phyloP scores from a whole-genome alignment of 345 rosid genomes.

The Brassica cretica region DNA sequence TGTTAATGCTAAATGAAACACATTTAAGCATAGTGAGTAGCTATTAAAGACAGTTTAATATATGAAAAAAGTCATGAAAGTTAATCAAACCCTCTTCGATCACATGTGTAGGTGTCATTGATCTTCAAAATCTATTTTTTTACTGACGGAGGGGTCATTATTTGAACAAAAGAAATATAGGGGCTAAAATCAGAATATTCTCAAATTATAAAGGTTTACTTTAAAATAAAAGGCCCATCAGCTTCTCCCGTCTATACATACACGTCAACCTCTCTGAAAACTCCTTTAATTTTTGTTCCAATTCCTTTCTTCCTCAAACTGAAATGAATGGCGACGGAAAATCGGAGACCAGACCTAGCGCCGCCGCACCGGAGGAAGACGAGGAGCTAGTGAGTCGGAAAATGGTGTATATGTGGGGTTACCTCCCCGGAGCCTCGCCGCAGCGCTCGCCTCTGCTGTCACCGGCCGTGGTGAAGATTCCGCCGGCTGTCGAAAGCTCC shows the following conservation, averaged over 20 bases:
- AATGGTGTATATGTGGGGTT: conserved; percentile 85
- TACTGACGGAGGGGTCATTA: too few relatives aligned
- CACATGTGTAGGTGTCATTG: too few relatives aligned
- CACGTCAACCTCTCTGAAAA: conserved; percentile 29
- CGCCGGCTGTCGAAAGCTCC: conserved; percentile 39
- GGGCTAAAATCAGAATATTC: not conserved
- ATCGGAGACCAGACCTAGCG: conserved; percentile 33
- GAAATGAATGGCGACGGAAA: conserved; percentile 62
- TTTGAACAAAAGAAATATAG: too few relatives aligned
- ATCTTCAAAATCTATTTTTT: too few relatives aligned
- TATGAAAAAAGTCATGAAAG: too few relatives aligned
- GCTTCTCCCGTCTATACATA: conserved; percentile 29
- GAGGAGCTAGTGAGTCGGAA: conserved; percentile 38
- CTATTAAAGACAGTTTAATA: too few relatives aligned
- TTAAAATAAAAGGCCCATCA: conserved; percentile 1
- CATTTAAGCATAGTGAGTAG: too few relatives aligned
- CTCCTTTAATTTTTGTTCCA: not conserved
- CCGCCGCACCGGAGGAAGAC: conserved; percentile 25
- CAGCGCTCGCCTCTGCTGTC: conserved; percentile 77
- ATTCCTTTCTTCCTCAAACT: conserved; percentile 4
- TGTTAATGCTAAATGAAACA: too few relatives aligned
- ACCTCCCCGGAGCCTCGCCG: conserved; percentile 91
- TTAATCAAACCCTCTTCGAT: too few relatives aligned
- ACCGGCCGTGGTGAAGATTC: conserved; percentile 54
- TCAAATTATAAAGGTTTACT: not conserved